Evolutionary conservation across 805 yeast species (phyloP).

Genomic region (Teunomyces lycoperdinae): DNA sequence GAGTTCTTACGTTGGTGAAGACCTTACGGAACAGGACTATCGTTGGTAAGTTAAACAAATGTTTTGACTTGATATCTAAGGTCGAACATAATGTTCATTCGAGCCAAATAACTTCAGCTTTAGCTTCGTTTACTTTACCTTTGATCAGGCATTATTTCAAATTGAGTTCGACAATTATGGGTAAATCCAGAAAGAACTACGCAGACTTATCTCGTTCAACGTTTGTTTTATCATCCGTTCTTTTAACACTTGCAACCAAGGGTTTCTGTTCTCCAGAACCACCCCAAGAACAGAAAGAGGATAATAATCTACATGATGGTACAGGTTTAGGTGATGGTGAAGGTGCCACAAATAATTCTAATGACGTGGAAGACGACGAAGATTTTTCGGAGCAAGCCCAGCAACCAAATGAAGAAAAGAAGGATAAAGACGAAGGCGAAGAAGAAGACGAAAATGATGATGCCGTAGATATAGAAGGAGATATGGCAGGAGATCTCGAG

Average conservation of each 20-base stretch:
- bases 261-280: conserved; percentile 95
- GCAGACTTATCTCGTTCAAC: conserved; percentile 58
- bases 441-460: conserved; percentile 72
- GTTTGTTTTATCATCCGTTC: conserved; percentile 51
- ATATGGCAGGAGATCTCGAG: conserved; percentile 92
- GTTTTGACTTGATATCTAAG: conserved; percentile 31
- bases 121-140: conserved; percentile 59
- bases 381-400: conserved; percentile 79
- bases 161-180: conserved; percentile 43
- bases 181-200: conserved; percentile 49
- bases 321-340: conserved; percentile 92
- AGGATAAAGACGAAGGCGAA: conserved; percentile 54
- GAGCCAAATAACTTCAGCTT: conserved; percentile 42
- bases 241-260: conserved; percentile 61
- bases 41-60: conserved; percentile 27
- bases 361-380: conserved; percentile 88
- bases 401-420: conserved; percentile 67
- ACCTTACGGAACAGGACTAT: conserved; percentile 41
- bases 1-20: conserved; percentile 40
- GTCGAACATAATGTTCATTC: conserved; percentile 37
- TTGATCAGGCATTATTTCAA: conserved; percentile 57
- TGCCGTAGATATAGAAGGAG: conserved; percentile 94
- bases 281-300: conserved; percentile 59
- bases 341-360: conserved; percentile 77
- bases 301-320: conserved; percentile 71